Base-by-base conservation (phyloP, 2,329 filamentous ascomycete genomes). In the Phialophora verrucosa region DNA sequence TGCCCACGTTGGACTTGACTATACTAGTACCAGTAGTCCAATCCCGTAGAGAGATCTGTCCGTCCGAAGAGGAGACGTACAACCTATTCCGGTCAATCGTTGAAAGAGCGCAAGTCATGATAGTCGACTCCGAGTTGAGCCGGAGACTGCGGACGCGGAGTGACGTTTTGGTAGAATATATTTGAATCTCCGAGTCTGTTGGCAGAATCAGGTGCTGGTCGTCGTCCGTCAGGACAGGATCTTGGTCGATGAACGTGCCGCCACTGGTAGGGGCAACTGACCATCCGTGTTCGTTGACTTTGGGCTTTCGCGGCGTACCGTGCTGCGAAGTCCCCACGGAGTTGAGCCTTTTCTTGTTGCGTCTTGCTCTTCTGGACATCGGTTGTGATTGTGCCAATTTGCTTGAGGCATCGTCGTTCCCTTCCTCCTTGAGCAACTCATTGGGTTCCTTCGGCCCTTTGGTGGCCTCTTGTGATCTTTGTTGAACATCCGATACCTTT, bases 121-220 rank as follows among this genome's bases (percentile, higher is more conserved):
- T 79, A 11, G 75, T 77, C 25, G 81, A 77, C 73, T 78, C 75
- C 71, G 81, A 70, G n/a, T 79, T 77, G 31, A 89, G 80, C 12
- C 85, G 80, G 57, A 97, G 89, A 63, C 88, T 87, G 71, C 92
- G 88, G 54, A 92, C 83, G 25, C 96, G 86, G 58, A 96, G 85
- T 1, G 95, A 98, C 62, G 92, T 93, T 70, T 87, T 83, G 32
- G 91, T 87, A 1, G 91, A 91, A 78, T 95, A 96, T 29, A 97
- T 85, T 76, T 93, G 90, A 62, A 97, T 83, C 10, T 90, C 89
- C 31, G 87, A 89, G 67, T 88, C 86, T 74, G 92, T 91, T 35
- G 90, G 87, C 63, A 96, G 77, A 64, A 97, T 88, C 47, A 97
- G 76, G 78, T 90, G 85, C 80, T 84, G 82, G 71, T 86, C 84